Evolutionary conservation across 352 stramenopile genomes (phyloP).

Genomic region (Globisporangium cederbergense): DNA sequence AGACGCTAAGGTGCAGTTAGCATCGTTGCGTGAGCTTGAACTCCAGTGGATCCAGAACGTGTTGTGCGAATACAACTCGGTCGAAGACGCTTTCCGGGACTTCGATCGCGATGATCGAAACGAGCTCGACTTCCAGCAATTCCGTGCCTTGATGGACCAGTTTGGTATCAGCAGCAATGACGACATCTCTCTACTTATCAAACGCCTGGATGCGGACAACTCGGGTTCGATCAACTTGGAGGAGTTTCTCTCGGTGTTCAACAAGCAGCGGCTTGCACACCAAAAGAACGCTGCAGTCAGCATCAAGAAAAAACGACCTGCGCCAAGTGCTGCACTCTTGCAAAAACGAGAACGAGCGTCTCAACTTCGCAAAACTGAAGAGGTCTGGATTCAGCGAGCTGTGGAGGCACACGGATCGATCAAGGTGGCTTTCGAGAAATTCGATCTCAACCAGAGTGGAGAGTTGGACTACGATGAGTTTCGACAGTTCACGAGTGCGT

Average conservation of each 20-base stretch:
- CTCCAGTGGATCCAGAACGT: slow-evolving; percentile 46
- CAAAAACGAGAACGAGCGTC: slow-evolving; percentile 27
- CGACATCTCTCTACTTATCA: slow-evolving; percentile 43
- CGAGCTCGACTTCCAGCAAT: slow-evolving; percentile 55
- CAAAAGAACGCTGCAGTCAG: slow-evolving; percentile 7
- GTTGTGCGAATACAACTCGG: slow-evolving; percentile 32
- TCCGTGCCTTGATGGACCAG: slow-evolving; percentile 48
- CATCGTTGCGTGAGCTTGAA: slow-evolving; percentile 41
- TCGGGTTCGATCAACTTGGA: slow-evolving; percentile 46
- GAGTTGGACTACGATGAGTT: slow-evolving; percentile 49
- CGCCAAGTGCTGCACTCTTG: slow-evolving; percentile 1
- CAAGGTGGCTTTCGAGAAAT: slow-evolving; percentile 34
- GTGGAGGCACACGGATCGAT: slow-evolving; percentile 30
- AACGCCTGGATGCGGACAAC: slow-evolving; percentile 42
- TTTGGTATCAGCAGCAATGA: slow-evolving; percentile 50
- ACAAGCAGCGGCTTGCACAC: slow-evolving; percentile 23
- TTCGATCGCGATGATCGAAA: slow-evolving; percentile 31
- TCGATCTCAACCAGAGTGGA: slow-evolving; percentile 41
- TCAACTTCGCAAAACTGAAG: slow-evolving; percentile 31
- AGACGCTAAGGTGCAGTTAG: slow-evolving; percentile 22
- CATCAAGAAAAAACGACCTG: not conserved
- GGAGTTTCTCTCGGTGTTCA: slow-evolving; percentile 59
- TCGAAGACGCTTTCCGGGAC: slow-evolving; percentile 42
- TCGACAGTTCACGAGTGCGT: slow-evolving; percentile 38
- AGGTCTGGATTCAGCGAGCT: slow-evolving; percentile 48